A percentile compares a stretch with the other conserved stretches of the same genome.
Conservation (phyloP, 768 basidiomycete genomes). For the Omphalotus guepiniiformis region DNA sequence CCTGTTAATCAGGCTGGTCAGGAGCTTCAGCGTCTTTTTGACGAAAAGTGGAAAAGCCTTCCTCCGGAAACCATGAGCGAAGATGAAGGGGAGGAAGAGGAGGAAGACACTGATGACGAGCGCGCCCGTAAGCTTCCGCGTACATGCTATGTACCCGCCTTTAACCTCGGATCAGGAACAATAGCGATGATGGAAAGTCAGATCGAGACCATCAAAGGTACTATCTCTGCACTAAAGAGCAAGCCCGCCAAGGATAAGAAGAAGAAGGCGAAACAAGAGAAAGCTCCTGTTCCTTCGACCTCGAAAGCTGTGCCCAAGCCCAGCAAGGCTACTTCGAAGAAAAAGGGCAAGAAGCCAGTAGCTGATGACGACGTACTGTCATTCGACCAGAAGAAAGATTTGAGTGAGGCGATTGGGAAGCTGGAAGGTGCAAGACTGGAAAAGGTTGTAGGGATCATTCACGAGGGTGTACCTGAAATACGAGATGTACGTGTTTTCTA, state of each 20-base stretch:
- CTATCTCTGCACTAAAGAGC: conserved; percentile 59
- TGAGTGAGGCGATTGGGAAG: conserved; percentile 89
- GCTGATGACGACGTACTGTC: conserved; percentile 81
- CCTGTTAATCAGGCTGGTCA: conserved; percentile 84
- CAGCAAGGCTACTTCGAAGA: conserved; percentile 47
- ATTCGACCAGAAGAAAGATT: conserved; percentile 97
- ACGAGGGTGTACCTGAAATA: conserved; percentile 90
- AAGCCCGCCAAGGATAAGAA: conserved; percentile 62
- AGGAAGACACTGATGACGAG: conserved; percentile 63
- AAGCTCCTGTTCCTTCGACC: conserved; percentile 51
- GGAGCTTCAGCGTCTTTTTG: conserved; percentile 82
- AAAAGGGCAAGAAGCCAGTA: conserved; percentile 59
- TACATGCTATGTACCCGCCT: conserved; percentile 11
- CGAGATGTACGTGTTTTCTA: conserved; percentile 65
- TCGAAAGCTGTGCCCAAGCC: conserved; percentile 57
- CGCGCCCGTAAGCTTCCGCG: conserved; percentile 51
- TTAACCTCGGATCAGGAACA: conserved; percentile 43
- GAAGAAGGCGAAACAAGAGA: conserved; percentile 63
- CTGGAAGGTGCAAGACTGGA: conserved; percentile 83
- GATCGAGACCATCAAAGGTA: conserved; percentile 72
- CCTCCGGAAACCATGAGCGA: conserved; percentile 60
- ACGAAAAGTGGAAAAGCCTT: conserved; percentile 84
- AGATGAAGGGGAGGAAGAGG: conserved; percentile 63
- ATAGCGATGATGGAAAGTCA: conserved; percentile 78
- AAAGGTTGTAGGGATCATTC: conserved; percentile 92